phyloP scores from a whole-genome alignment of 1,284 basidiomycete genomes.

The Irpex sp. region DNA sequence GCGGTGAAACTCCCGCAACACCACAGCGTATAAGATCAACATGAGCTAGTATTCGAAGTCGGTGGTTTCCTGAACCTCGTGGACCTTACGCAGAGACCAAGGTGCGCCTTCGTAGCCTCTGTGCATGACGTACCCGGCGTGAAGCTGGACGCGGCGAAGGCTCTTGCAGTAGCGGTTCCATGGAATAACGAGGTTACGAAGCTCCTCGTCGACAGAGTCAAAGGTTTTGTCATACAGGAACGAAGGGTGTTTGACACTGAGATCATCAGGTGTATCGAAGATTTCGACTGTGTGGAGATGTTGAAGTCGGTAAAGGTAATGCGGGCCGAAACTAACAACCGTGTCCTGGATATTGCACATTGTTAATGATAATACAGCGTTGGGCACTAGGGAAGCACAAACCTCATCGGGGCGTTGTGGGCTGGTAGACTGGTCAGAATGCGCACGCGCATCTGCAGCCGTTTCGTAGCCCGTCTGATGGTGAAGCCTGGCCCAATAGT shows the following conservation, averaged over 20 bases:
- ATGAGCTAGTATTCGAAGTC: conserved; percentile 3
- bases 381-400: not conserved
- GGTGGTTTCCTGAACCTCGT: conserved; percentile 1
- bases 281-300: conserved; percentile 24
- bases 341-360: conserved; percentile 17
- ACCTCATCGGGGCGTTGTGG: conserved; percentile 25
- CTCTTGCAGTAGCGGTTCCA: conserved; percentile 24
- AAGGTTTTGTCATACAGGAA: conserved; percentile 23
- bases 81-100: conserved; percentile 12
- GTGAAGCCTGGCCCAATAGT: conserved; percentile 10
- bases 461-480: conserved; percentile 9
- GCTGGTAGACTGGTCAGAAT: conserved; percentile 12
- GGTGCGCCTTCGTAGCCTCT: conserved; percentile 17
- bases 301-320: conserved; percentile 20
- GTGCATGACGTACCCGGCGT: conserved; percentile 18
- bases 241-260: conserved; percentile 13
- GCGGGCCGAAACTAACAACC: conserved; percentile 26
- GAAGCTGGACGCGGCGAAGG: conserved; percentile 25
- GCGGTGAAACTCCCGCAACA: too few relatives aligned
- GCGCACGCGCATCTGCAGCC: conserved; percentile 6
- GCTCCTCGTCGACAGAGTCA: conserved; percentile 23
- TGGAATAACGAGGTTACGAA: conserved; percentile 26
- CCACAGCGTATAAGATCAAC: not conserved
- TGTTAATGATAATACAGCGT: not conserved
- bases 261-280: conserved; percentile 14